Base-by-base conservation (phyloP, 257 asterid species). In the Lithospermum erythrorhizon region DNA sequence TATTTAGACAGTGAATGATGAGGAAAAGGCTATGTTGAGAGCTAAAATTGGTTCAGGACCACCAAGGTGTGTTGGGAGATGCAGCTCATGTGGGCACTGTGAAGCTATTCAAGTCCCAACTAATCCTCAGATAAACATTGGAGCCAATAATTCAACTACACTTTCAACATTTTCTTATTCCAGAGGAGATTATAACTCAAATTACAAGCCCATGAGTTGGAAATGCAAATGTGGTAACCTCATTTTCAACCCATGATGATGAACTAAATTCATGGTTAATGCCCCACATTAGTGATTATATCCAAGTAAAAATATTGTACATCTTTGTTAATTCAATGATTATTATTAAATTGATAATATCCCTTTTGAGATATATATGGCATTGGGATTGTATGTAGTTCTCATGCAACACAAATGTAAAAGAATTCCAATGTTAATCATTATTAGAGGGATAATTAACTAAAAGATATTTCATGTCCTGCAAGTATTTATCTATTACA, bases 121-220 rank as follows among this genome's bases (percentile, higher is more conserved):
- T 6, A 89, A 78, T 45, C 85, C 88, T 0, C 86, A 68, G 21
- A 51, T 57, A 20, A 79, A 61, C 53, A 69, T 41, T 49, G 77
- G 65, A 30, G 63, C 22, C 57, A 71, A 61, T 57, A 76, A 66
- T 58, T 59, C 72, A n/a, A 61, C 78, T 7, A 20, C 41, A 11
- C 58, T 63, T 25, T 59, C 72, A 9, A n/a, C 73, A 23, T 56
- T 63, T 57, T 49, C 69, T 7, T 59, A 67, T 58, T 65, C 77
- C 49, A 74, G 72, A 62, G 76, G 65, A 13, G 64, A 56, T 54
- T 71, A 70, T 58, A 60, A 69, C 60, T 72, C 76, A 5, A 71
- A 90, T 62, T 87, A 90, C 97, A 90, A 90, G 88, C 97, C 97
- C 23, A 79, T 90, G 90, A 90, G 88, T 75, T 90, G 97, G 95